phyloP scores from a whole-genome alignment of 2,329 filamentous ascomycete genomes.

The Fusarium sp. region DNA sequence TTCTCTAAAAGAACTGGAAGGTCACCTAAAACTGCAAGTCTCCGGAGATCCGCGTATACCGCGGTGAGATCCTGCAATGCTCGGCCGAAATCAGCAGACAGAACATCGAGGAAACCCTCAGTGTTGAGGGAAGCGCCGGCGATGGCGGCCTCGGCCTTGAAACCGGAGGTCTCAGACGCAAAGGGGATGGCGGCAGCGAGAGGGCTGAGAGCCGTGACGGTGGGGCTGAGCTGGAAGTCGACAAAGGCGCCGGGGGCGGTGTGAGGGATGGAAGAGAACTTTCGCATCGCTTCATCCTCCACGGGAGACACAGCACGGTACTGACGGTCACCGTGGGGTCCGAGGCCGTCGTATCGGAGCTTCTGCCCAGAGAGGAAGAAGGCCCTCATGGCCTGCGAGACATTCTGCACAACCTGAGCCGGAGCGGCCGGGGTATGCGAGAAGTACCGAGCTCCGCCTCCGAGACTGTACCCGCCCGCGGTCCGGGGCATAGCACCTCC shows the following conservation, averaged over 20 bases:
- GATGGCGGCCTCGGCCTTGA: conserved; percentile 51
- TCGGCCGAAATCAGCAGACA: conserved; percentile 87
- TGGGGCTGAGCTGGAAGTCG: conserved; percentile 88
- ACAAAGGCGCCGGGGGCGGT: conserved; percentile 77
- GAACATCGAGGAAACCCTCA: conserved; percentile 81
- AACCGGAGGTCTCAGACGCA: conserved; percentile 53
- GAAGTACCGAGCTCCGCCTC: conserved; percentile 83
- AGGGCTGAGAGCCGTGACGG: conserved; percentile 84
- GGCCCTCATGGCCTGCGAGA: conserved; percentile 89
- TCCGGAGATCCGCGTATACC: conserved; percentile 81
- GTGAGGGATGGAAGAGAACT: conserved; percentile 66
- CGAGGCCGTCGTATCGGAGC: conserved; percentile 82
- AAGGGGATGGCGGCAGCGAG: conserved; percentile 65
- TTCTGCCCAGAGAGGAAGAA: conserved; percentile 93
- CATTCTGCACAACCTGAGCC: conserved; percentile 91
- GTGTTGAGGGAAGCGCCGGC: conserved; percentile 73
- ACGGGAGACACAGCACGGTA: conserved; percentile 79
- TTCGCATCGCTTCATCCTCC: conserved; percentile 75
- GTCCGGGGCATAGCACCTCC: conserved; percentile 84
- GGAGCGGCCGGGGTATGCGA: conserved; percentile 85
- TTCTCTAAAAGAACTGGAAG: conserved; percentile 79
- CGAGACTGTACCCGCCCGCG: conserved; percentile 83
- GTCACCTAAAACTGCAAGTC: conserved; percentile 79
- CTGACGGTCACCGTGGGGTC: conserved; percentile 74
- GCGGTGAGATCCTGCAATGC: conserved; percentile 83